These are phyloP conservation scores for Incumbomyces lentus DNA, from an alignment of 2,329 filamentous ascomycete species.

Conservation along the genomic window DNA sequence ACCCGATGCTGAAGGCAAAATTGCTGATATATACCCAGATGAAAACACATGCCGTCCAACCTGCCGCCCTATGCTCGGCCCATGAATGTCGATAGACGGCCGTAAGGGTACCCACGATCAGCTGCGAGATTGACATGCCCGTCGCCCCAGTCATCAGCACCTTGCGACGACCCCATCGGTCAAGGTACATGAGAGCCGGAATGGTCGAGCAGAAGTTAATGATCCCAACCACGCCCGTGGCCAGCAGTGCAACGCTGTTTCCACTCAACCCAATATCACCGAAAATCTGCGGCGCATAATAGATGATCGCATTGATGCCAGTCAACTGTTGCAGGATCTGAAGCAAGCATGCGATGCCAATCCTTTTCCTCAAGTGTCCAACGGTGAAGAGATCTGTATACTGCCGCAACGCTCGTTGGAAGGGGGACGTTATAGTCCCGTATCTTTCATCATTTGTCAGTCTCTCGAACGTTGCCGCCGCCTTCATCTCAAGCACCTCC, in stretches of 20 bases:
- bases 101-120: constrained; percentile 61
- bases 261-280: constrained; percentile 22
- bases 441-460: constrained; percentile 28
- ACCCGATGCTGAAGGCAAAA: constrained; percentile 46
- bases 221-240: constrained; percentile 31
- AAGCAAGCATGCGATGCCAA: not conserved
- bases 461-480: constrained; percentile 69
- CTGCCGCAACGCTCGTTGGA: no score
- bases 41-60: constrained; percentile 55
- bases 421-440: no score
- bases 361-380: no score
- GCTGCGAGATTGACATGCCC: constrained; percentile 60
- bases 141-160: constrained; percentile 44
- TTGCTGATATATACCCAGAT: constrained; percentile 63
- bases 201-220: constrained; percentile 31
- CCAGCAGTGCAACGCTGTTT: constrained; percentile 28
- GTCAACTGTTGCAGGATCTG: constrained; percentile 35
- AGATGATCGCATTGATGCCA: constrained; percentile 37
- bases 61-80: constrained; percentile 46
- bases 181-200: constrained; percentile 32
- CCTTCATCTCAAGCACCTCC: constrained; percentile 72
- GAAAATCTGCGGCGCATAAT: constrained; percentile 27
- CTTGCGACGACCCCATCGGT: constrained; percentile 30
- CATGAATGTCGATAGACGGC: constrained; percentile 54
- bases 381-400: no score